Evolutionary conservation across 177 flowering plant species (phyloP).

Genomic region (Vitis hybrid): DNA sequence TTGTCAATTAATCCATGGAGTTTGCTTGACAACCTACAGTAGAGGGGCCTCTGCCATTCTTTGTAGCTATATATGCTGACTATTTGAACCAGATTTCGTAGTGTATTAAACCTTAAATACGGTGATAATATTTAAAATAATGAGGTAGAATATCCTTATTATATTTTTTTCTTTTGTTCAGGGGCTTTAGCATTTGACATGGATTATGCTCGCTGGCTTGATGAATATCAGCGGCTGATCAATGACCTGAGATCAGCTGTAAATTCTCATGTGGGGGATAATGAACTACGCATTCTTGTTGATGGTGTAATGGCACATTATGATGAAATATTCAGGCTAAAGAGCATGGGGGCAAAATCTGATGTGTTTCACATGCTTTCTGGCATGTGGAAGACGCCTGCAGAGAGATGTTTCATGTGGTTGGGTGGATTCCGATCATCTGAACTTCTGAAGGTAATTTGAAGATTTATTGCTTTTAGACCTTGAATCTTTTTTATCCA

Average conservation of each 20-base stretch:
- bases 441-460: constrained; percentile 77
- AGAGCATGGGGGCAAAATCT: constrained; percentile 62
- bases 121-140: no score
- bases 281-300: constrained; percentile 61
- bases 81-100: no score
- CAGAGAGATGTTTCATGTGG: constrained; percentile 95
- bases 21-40: no score
- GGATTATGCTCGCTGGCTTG: constrained; percentile 84
- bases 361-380: constrained; percentile 93
- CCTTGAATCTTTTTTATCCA: background rate
- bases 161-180: constrained; percentile 22
- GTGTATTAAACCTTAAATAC: no score
- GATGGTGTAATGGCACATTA: constrained; percentile 77
- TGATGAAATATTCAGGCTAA: constrained; percentile 71
- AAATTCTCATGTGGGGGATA: constrained; percentile 61
- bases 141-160: background rate
- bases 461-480: constrained; percentile 1
- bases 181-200: constrained; percentile 77
- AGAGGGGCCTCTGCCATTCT: no score
- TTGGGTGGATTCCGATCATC: constrained; percentile 93
- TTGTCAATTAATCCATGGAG: no score
- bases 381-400: constrained; percentile 96
- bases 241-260: constrained; percentile 73
- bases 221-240: constrained; percentile 76
- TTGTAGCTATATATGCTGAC: no score